These are phyloP conservation scores for Thinopyrum elongatum DNA, from an alignment of 176 grass and related monocot genomes.

Conservation along the genomic window DNA sequence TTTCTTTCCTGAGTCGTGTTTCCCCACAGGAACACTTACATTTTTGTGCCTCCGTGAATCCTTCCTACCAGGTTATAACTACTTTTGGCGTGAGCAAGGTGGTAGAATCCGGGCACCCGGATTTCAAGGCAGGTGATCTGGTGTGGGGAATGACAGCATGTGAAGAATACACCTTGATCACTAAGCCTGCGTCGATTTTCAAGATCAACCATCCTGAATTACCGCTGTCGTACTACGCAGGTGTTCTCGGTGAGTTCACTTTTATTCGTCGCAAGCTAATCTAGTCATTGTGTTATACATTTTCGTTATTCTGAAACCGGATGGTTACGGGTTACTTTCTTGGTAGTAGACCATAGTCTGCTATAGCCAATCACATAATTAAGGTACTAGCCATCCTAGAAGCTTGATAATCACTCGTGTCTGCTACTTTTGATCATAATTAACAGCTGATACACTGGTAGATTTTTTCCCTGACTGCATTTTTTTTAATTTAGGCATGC, in stretches of 20 bases:
- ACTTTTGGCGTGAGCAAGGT: conserved; percentile 58
- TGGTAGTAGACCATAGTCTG: not conserved
- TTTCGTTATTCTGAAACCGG: not conserved
- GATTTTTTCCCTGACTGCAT: conserved; percentile 1
- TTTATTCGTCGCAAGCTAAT: not conserved
- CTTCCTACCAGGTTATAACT: not conserved
- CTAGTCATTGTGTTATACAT: not conserved
- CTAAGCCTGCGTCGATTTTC: conserved; percentile 26
- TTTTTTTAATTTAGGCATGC: conserved; percentile 1
- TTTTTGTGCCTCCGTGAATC: not conserved
- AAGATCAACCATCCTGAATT: conserved; percentile 28
- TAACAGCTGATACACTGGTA: not conserved
- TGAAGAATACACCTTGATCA: conserved; percentile 65
- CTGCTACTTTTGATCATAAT: not conserved
- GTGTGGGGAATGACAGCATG: conserved; percentile 38
- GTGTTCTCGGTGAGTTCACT: not conserved
- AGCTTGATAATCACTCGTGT: not conserved
- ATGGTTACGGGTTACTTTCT: not conserved
- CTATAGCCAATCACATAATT: not conserved
- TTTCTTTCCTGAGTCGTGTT: not conserved
- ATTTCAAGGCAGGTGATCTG: not conserved
- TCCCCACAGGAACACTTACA: not conserved
- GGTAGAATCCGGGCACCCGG: not conserved
- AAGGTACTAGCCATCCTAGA: not conserved
- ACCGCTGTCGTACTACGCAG: conserved; percentile 59